phyloP scores from a whole-genome alignment of 768 basidiomycete genomes.

The Leccinum broughii region DNA sequence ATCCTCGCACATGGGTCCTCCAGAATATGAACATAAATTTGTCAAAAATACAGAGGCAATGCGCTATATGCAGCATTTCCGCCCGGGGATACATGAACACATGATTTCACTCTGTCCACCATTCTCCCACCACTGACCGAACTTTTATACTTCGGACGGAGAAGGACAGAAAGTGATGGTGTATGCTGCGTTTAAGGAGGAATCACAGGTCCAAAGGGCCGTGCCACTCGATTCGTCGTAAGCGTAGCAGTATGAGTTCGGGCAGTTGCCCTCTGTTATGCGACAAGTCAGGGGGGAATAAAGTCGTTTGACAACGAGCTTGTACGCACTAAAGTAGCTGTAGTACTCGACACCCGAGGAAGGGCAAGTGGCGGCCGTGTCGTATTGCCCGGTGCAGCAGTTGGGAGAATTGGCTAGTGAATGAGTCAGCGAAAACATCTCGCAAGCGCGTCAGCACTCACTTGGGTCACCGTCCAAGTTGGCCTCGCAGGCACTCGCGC shows the following conservation, averaged over 20 bases:
- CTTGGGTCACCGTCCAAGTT: conserved; percentile 36
- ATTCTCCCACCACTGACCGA: too few species aligned
- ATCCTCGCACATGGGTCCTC: not conserved
- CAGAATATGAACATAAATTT: not conserved
- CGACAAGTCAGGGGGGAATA: not conserved
- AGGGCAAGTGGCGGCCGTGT: conserved; percentile 57
- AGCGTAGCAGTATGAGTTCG: conserved; percentile 51
- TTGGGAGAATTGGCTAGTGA: conserved; percentile 54
- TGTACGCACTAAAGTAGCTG: conserved; percentile 46
- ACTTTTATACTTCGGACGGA: too few species aligned
- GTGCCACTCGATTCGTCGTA: conserved; percentile 50
- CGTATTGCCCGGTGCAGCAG: conserved; percentile 61
- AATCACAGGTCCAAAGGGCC: conserved; percentile 46
- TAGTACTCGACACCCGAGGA: conserved; percentile 43
- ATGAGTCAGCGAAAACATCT: not conserved
- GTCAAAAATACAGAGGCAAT: not conserved
- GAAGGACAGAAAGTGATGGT: too few species aligned
- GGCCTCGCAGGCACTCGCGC: conserved; percentile 57
- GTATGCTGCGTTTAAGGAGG: conserved; percentile 3
- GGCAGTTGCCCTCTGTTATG: conserved; percentile 40
- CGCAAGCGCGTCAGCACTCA: conserved; percentile 12
- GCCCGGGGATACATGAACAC: not conserved
- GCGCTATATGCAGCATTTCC: not conserved
- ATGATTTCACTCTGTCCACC: too few species aligned
- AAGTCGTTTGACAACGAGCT: not conserved